Evolutionary conservation across 106 monocot genomes (phyloP).

Genomic region (Platanthera zijinensis): DNA sequence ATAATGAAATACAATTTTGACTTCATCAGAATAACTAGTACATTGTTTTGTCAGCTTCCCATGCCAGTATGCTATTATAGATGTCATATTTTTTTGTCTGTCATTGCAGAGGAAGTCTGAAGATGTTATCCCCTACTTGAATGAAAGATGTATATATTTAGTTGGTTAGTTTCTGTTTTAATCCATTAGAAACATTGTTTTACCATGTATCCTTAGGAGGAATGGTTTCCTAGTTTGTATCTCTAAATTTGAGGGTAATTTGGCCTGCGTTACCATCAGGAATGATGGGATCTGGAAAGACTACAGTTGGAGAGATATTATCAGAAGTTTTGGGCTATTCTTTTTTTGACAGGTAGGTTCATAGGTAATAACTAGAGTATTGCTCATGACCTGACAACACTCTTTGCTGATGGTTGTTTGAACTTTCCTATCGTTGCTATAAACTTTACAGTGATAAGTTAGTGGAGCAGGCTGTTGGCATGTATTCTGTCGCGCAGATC

Average conservation of each 20-base stretch:
- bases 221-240: not conserved
- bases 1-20: not conserved
- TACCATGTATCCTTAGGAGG: not conserved
- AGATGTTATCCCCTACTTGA: constrained; percentile 30
- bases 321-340: constrained; percentile 86
- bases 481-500: constrained; percentile 81
- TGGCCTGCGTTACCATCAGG: constrained; percentile 28
- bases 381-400: not conserved
- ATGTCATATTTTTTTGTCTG: not conserved
- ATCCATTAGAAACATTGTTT: not conserved
- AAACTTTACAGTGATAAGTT: constrained; percentile 60
- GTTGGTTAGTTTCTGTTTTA: constrained; percentile 33
- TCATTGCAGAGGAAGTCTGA: constrained; percentile 43
- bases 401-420: not conserved
- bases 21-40: not conserved
- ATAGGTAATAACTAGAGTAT: not conserved
- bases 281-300: constrained; percentile 99
- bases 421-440: not conserved
- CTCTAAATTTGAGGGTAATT: constrained; percentile 1
- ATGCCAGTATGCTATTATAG: not conserved
- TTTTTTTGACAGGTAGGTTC: constrained; percentile 76
- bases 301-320: constrained; percentile 81
- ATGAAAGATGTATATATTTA: constrained; percentile 53
- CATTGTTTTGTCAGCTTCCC: not conserved
- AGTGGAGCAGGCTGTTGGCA: constrained; percentile 79